These are phyloP conservation scores for Sphaerulina musiva DNA, from an alignment of 2,329 filamentous ascomycete species.

Conservation along the genomic window DNA sequence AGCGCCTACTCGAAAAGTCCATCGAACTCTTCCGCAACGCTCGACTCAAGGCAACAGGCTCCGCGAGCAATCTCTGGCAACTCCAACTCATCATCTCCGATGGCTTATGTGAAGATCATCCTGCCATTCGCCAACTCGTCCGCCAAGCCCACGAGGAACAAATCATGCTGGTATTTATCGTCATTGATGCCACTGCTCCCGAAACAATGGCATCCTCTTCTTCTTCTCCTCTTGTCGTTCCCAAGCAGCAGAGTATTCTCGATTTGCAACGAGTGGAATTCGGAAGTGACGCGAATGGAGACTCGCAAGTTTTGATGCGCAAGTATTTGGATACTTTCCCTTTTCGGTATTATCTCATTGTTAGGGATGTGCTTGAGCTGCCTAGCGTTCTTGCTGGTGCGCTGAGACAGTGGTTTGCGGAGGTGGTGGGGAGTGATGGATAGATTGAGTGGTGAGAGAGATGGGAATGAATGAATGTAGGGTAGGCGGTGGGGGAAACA, in stretches of 20 bases:
- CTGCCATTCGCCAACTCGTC: conserved; percentile 71
- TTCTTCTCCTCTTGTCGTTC: too few relatives aligned
- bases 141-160: conserved; percentile 84
- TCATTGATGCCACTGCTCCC: conserved; percentile 62
- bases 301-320: conserved; percentile 68
- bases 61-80: conserved; percentile 78
- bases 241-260: conserved; percentile 57
- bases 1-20: conserved; percentile 66
- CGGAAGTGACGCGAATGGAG: conserved; percentile 58
- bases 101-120: conserved; percentile 85
- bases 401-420: conserved; percentile 91
- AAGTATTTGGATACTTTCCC: conserved; percentile 93
- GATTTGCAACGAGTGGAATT: conserved; percentile 86
- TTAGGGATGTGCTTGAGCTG: conserved; percentile 84
- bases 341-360: conserved; percentile 94
- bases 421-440: conserved; percentile 48
- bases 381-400: conserved; percentile 80
- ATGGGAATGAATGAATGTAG: too few relatives aligned
- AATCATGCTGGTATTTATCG: conserved; percentile 97
- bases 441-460: background rate
- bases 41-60: conserved; percentile 51
- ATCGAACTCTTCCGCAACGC: conserved; percentile 78
- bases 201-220: background rate
- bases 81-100: conserved; percentile 89
- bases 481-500: too few relatives aligned